phyloP scores from a whole-genome alignment of 108 stramenopile genomes.

The Schizochytrium sp. region DNA sequence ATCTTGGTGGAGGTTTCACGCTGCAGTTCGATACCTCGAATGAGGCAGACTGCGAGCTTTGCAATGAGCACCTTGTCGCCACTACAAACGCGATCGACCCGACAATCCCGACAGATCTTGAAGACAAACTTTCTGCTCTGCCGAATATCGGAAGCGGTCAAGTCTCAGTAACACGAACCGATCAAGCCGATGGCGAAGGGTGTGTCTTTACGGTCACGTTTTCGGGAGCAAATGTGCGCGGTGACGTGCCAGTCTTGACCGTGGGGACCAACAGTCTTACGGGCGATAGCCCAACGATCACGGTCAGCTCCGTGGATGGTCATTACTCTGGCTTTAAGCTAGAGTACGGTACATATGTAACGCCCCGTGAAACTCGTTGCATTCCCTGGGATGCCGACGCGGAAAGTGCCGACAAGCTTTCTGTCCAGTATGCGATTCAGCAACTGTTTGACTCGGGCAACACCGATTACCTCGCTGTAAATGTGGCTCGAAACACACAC shows the following conservation, averaged over 20 bases:
- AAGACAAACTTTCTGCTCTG: slow-evolving; percentile 6
- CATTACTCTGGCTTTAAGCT: not conserved
- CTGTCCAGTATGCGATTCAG: not conserved
- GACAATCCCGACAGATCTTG: not conserved
- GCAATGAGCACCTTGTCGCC: not conserved
- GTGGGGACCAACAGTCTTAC: not conserved
- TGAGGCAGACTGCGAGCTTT: not conserved
- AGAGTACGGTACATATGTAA: not conserved
- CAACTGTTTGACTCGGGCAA: not conserved
- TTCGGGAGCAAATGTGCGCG: slow-evolving; percentile 51
- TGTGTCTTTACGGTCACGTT: slow-evolving; percentile 52
- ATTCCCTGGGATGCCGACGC: slow-evolving; percentile 13
- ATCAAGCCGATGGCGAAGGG: not conserved
- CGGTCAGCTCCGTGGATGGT: not conserved
- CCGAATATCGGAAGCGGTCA: slow-evolving; percentile 12
- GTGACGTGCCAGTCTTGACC: slow-evolving; percentile 50
- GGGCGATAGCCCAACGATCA: not conserved
- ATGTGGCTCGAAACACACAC: not conserved
- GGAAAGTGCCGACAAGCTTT: not conserved
- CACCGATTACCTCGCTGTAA: not conserved
- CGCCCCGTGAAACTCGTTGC: not conserved
- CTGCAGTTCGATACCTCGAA: slow-evolving; percentile 54
- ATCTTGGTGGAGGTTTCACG: slow-evolving; percentile 52
- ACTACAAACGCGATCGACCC: slow-evolving; percentile 11
- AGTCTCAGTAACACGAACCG: slow-evolving; percentile 25